Evolutionary conservation across 2,329 filamentous ascomycete species (phyloP).

Genomic region (Ceratocystis ficicola): DNA sequence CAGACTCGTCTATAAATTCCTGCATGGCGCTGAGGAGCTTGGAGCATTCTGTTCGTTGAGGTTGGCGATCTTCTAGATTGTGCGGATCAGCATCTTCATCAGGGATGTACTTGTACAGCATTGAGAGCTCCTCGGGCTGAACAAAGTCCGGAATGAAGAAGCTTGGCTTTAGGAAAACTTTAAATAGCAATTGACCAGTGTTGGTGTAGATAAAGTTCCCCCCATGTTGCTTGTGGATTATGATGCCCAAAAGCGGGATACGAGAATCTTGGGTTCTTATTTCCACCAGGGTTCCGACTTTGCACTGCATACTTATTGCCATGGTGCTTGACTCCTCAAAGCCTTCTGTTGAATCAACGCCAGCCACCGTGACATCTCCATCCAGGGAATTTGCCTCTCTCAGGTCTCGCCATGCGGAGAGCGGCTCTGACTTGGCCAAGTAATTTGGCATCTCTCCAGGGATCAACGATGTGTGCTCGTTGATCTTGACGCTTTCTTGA

Average conservation of each 20-base stretch:
- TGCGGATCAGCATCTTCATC: constrained; percentile 13
- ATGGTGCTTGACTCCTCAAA: background rate
- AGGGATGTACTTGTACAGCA: constrained; percentile 26
- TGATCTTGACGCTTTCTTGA: background rate
- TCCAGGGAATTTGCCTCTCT: constrained; percentile 10
- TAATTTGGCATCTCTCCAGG: constrained; percentile 18
- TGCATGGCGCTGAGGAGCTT: constrained; percentile 38
- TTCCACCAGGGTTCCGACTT: constrained; percentile 21
- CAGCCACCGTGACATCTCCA: constrained; percentile 2
- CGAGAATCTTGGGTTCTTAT: constrained; percentile 31
- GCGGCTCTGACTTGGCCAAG: constrained; percentile 13
- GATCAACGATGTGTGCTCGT: background rate
- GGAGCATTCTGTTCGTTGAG: constrained; percentile 36
- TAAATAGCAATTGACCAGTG: constrained; percentile 40
- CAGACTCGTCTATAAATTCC: constrained; percentile 34
- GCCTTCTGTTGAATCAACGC: constrained; percentile 6
- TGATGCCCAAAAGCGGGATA: constrained; percentile 40
- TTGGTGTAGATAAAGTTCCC: constrained; percentile 44
- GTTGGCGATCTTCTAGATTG: constrained; percentile 27
- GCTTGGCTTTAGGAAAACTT: constrained; percentile 33
- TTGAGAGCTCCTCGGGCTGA: constrained; percentile 32
- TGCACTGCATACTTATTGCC: background rate
- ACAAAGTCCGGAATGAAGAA: constrained; percentile 42
- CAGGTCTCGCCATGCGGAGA: constrained; percentile 15
- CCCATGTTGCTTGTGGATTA: constrained; percentile 40